Base-by-base conservation (phyloP, 176 grass and related monocot genomes). In the Zizania latifolia region DNA sequence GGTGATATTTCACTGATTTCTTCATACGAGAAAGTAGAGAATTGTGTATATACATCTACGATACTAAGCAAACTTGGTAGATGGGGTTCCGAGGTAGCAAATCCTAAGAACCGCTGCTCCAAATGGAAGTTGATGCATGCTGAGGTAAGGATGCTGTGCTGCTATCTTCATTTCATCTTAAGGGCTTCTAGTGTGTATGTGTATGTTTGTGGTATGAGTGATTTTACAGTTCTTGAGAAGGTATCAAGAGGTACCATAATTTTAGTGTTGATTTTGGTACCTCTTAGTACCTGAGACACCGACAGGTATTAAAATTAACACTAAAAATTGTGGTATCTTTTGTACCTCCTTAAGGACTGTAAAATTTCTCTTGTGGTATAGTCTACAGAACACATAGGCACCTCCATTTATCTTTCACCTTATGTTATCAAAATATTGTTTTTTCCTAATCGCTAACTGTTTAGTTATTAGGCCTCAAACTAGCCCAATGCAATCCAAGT, bases 21-120 rank as follows among this genome's bases (percentile, higher is more conserved):
- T 71, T 94, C 95, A 23, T 99, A 99, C 71, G 95, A 99, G 85
- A 99, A 99, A 60, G 92, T 94, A 82, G 84, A 83, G 72, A 94
- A 86, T 73, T 99, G 95, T 61, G 89, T 94, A 34, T 99, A 99
- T 72, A 99, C 95, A 62, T 99, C 95, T 21, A 99, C 95, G 28
- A 27, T 94, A 28, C 56, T 99, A 34, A 84, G 84, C 63, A 91
- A 84, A 90, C 92, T 63, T 76, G 60, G 27, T 10, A 79, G 82
- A 88, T 92, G 78, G 81, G 77, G 63, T 38, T 82, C 82, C 19
- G 70, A 83, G 62, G 54, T 71, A 45, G 45, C 78, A 61, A 78
- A 89, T 88, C 41, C 81, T 66, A 82, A 43, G 32, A 68, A 61
- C 10, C 68, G 24, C 35, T 66, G 23, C 50, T 84, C 88, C n/a